Evolutionary conservation across 1,284 basidiomycete species (phyloP).

Genomic region (Mycocalia duriaeana): DNA sequence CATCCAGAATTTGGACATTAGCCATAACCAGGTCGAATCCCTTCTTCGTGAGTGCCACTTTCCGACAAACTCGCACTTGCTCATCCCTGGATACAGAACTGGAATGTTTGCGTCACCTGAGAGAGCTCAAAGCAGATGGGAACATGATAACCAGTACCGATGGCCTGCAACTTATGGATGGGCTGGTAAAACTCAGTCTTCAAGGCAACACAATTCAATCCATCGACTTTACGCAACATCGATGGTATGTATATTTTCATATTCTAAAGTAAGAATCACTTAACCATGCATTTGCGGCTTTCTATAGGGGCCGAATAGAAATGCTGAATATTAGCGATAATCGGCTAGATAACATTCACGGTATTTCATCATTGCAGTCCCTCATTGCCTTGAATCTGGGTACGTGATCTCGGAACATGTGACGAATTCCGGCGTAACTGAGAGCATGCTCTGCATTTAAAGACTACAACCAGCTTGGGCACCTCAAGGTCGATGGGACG

Average conservation of each 20-base stretch:
- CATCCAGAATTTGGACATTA: constrained; percentile 88
- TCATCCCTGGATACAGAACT: constrained; percentile 51
- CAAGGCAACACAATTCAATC: constrained; percentile 70
- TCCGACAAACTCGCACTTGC: constrained; percentile 2
- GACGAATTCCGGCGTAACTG: neutral
- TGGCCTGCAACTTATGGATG: constrained; percentile 76
- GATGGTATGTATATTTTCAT: constrained; percentile 55
- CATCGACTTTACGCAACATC: constrained; percentile 58
- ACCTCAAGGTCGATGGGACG: constrained; percentile 43
- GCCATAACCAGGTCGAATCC: constrained; percentile 85
- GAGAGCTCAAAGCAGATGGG: constrained; percentile 84
- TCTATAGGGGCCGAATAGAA: constrained; percentile 71
- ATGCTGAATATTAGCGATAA: constrained; percentile 83
- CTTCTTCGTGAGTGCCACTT: constrained; percentile 64
- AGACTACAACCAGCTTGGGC: constrained; percentile 69
- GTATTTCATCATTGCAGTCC: constrained; percentile 57
- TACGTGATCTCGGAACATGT: constrained; percentile 35
- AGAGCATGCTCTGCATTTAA: constrained; percentile 27
- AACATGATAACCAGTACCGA: constrained; percentile 78
- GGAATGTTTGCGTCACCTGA: constrained; percentile 78
- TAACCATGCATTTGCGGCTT: constrained; percentile 6
- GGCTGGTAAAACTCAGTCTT: constrained; percentile 80
- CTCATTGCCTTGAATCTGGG: constrained; percentile 78
- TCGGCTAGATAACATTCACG: constrained; percentile 53
- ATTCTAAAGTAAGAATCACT: too few species aligned